Evolutionary conservation across 768 basidiomycete genomes (phyloP), one percentile per base, ranked within the genome.

Genomic region (Chalciporus chontae): DNA sequence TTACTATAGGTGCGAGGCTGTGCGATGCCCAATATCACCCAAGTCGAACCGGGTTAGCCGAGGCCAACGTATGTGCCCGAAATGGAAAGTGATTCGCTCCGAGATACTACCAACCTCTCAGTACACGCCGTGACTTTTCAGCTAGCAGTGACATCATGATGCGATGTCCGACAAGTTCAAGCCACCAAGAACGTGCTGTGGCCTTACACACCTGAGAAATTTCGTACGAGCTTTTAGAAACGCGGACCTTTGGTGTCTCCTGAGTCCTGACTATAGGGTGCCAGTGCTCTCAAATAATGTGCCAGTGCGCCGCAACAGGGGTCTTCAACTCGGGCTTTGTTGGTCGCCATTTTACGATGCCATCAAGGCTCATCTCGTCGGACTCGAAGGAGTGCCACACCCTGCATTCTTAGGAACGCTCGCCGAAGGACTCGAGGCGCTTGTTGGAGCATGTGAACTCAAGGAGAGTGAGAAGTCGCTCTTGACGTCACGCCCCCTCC

Each of bases 151-250:
- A n/a, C n/a, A n/a, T n/a, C n/a, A n/a, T n/a, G n/a, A n/a, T n/a
- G n/a, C n/a, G n/a, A n/a, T n/a, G n/a, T n/a, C n/a, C n/a, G n/a
- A n/a, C n/a, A n/a, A n/a, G n/a, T n/a, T n/a, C n/a, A n/a, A n/a
- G 87, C 87, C 8, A 87, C 86, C 8, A 88, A 87, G 74, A 85
- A 83, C 57, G 83, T 87, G n/a, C 67, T 88, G 47, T 88, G 86
- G 86, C 84, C 83, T 1, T 88, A 88, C 66, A 88, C 86, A 2
- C 27, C 69, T 88, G 24, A 70, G 86, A 49, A 81, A 88, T 68
- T 88, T 88, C 62, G 85, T 87, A 69, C 60, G 84, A 36, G 21
- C 43, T 26, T 51, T 24, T 21, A 4, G 9, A 2, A 15, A 41
- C 38, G 14, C 41, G 18, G 38, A 47, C 37, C 24, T n/a, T n/a